Conservation (phyloP, 805 yeast species). For the Saccharomycopsis fermentans region DNA sequence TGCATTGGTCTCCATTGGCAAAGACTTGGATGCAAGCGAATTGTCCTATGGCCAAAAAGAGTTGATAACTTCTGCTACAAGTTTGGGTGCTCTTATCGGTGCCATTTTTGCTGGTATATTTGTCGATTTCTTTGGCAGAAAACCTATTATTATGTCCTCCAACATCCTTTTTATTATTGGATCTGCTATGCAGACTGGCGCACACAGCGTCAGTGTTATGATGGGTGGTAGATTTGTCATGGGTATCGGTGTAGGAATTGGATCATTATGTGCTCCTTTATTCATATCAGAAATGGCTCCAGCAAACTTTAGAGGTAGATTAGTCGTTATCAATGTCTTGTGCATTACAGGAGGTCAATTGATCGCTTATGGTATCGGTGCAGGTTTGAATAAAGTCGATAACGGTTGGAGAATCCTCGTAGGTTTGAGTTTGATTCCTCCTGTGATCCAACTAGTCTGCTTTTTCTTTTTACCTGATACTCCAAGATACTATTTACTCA, state of each 20-base stretch:
- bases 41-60: constrained; percentile 76
- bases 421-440: constrained; percentile 84
- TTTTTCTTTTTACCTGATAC: constrained; percentile 91
- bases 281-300: constrained; percentile 92
- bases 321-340: constrained; percentile 78
- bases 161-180: constrained; percentile 78
- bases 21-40: constrained; percentile 50
- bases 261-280: constrained; percentile 88
- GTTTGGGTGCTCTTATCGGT: constrained; percentile 83
- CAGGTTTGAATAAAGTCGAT: constrained; percentile 60
- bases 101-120: constrained; percentile 67
- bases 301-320: constrained; percentile 78
- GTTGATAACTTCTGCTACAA: constrained; percentile 87
- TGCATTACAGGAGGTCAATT: constrained; percentile 94
- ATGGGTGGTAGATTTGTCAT: constrained; percentile 81
- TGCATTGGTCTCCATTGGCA: constrained; percentile 78
- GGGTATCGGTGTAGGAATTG: constrained; percentile 96
- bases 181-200: constrained; percentile 72
- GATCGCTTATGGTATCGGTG: constrained; percentile 88
- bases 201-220: constrained; percentile 84
- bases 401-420: constrained; percentile 93
- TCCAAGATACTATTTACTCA: constrained; percentile 79
- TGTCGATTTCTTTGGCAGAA: constrained; percentile 82
- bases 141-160: constrained; percentile 72
- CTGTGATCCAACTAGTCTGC: constrained; percentile 62